Evolutionary conservation across 163 green algal genomes (phyloP).

Genomic region (Smithsoniella earleae): DNA sequence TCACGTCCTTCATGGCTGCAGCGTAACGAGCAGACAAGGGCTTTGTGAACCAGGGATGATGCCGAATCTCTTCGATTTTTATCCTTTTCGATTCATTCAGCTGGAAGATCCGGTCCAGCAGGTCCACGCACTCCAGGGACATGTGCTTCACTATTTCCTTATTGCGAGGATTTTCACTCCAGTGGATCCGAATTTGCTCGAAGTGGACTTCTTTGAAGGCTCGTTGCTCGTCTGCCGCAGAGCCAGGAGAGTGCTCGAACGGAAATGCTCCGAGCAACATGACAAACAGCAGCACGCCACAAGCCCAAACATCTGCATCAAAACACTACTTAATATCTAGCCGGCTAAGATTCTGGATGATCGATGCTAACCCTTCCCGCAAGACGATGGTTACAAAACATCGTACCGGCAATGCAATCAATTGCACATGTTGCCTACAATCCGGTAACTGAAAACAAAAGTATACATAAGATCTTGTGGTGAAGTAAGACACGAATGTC

Average conservation of each 20-base stretch:
- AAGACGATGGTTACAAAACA: too few relatives aligned
- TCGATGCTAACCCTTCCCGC: too few relatives aligned
- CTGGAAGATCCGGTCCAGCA: conserved; percentile 76
- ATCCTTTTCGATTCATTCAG: conserved; percentile 54
- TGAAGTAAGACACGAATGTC: too few relatives aligned
- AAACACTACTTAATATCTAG: too few relatives aligned
- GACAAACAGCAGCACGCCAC: conserved; percentile 78
- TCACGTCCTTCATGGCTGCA: conserved; percentile 37
- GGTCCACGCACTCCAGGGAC: conserved; percentile 48
- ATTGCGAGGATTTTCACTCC: conserved; percentile 32
- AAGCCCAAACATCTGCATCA: conserved; percentile 71
- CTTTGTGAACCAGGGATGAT: conserved; percentile 64
- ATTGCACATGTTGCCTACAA: too few relatives aligned
- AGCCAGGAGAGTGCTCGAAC: conserved; percentile 68
- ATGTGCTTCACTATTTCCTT: conserved; percentile 34
- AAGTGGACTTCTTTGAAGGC: conserved; percentile 82
- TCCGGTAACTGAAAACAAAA: too few relatives aligned
- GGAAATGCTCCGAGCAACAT: conserved; percentile 90
- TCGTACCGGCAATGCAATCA: too few relatives aligned
- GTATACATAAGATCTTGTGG: too few relatives aligned
- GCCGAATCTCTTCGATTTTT: conserved; percentile 52
- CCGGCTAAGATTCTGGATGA: too few relatives aligned
- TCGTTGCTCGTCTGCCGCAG: conserved; percentile 47
- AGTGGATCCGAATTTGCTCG: conserved; percentile 43
- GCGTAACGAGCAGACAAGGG: conserved; percentile 47